These are phyloP conservation scores for Avicennia marina DNA, from an alignment of 257 asterid species.

Conservation along the genomic window DNA sequence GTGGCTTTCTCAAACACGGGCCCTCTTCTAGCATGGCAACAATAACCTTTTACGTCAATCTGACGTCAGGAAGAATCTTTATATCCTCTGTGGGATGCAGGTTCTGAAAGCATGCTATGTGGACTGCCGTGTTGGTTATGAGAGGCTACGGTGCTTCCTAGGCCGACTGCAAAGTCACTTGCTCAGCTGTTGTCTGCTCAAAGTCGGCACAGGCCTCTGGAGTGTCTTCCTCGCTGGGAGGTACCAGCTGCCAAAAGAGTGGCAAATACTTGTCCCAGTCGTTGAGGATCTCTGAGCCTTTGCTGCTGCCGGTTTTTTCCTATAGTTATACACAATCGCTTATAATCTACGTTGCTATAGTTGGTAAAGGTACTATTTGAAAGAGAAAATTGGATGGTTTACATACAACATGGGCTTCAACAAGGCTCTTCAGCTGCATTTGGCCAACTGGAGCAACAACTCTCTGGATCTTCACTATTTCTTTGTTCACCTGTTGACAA, in stretches of 20 bases:
- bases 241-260: conserved; percentile 95
- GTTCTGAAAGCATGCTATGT: too few relatives aligned
- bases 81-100: too few relatives aligned
- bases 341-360: too few relatives aligned
- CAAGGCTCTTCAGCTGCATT: conserved; percentile 90
- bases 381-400: too few relatives aligned
- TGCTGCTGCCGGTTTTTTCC: conserved; percentile 93
- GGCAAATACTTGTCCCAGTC: conserved; percentile 89
- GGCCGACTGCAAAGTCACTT: conserved; percentile 68
- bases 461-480: conserved; percentile 97
- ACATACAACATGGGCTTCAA: conserved; percentile 93
- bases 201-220: conserved; percentile 83
- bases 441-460: conserved; percentile 94
- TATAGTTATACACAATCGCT: too few relatives aligned
- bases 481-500: conserved; percentile 77
- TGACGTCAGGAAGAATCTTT: too few relatives aligned
- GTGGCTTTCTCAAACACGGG: too few relatives aligned
- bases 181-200: conserved; percentile 57
- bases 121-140: too few relatives aligned
- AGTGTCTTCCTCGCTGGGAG: conserved; percentile 98
- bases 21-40: too few relatives aligned
- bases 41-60: too few relatives aligned
- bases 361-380: too few relatives aligned
- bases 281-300: conserved; percentile 61
- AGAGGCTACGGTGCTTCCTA: too few relatives aligned